These are phyloP conservation scores for Phanerodontia chrysosporium DNA, from an alignment of 768 basidiomycete species.

Conservation along the genomic window DNA sequence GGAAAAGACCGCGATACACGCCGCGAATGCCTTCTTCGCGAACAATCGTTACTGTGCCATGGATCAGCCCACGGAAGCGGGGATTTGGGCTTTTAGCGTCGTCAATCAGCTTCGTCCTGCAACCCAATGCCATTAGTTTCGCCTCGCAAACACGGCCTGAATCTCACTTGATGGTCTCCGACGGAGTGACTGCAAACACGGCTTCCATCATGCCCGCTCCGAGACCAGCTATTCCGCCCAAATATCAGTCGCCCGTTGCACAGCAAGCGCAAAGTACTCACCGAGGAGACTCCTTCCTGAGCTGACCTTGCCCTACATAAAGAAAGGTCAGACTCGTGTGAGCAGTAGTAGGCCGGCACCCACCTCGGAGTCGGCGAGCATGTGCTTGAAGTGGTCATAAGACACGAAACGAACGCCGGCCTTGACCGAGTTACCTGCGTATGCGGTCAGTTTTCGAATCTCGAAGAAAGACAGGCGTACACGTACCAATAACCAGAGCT, in stretches of 20 bases:
- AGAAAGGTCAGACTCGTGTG: not conserved
- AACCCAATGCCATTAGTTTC: conserved; percentile 79
- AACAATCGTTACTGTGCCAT: conserved; percentile 80
- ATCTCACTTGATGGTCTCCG: conserved; percentile 94
- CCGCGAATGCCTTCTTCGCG: conserved; percentile 80
- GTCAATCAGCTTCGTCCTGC: conserved; percentile 93
- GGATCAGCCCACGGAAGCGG: conserved; percentile 80
- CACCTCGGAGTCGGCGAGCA: conserved; percentile 82
- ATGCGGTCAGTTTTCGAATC: not conserved
- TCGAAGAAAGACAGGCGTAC: too few relatives aligned
- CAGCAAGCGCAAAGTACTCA: conserved; percentile 32
- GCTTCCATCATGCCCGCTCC: conserved; percentile 93
- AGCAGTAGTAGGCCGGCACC: conserved; percentile 15
- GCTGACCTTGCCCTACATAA: conserved; percentile 78
- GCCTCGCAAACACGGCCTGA: conserved; percentile 93
- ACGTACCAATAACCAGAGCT: conserved; percentile 70
- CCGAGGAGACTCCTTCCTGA: conserved; percentile 82
- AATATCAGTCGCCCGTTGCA: not conserved
- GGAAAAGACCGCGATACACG: conserved; percentile 88
- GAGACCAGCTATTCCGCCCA: conserved; percentile 50
- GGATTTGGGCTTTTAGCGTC: conserved; percentile 85
- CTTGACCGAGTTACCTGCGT: conserved; percentile 76
- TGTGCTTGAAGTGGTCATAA: conserved; percentile 88
- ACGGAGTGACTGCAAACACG: conserved; percentile 91
- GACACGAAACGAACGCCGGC: conserved; percentile 94